Conservation (phyloP, 2,329 filamentous ascomycete genomes). For the Teratosphaeria nubilosa region DNA sequence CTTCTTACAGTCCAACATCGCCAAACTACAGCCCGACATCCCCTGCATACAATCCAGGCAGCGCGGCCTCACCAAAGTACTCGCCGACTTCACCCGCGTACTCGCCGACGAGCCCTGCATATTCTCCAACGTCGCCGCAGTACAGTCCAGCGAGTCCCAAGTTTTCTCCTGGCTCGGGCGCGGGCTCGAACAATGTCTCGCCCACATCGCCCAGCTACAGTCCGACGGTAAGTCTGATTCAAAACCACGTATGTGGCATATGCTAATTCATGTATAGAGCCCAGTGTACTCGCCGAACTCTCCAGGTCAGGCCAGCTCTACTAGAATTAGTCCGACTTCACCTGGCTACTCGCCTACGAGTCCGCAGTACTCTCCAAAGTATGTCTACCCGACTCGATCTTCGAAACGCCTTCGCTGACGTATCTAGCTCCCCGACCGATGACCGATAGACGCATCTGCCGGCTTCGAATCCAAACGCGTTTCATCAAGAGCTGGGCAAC, state of each 20-base stretch:
- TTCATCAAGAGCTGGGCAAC: not conserved
- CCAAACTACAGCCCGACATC: slow-evolving; percentile 62
- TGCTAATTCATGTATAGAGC: slow-evolving; percentile 23
- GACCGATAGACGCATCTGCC: slow-evolving; percentile 8
- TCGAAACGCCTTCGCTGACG: not conserved
- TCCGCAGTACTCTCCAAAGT: slow-evolving; percentile 39
- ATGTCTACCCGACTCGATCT: slow-evolving; percentile 20
- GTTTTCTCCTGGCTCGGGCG: slow-evolving; percentile 33
- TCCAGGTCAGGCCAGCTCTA: slow-evolving; percentile 20
- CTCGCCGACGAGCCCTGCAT: slow-evolving; percentile 48
- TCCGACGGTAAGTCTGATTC: slow-evolving; percentile 32
- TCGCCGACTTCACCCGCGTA: slow-evolving; percentile 40
- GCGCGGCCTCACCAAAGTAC: slow-evolving; percentile 42
- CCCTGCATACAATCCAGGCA: slow-evolving; percentile 27
- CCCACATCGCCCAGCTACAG: slow-evolving; percentile 38
- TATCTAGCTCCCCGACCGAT: slow-evolving; percentile 20
- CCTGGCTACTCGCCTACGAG: slow-evolving; percentile 46
- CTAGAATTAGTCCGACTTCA: slow-evolving; percentile 18
- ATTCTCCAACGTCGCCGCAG: slow-evolving; percentile 21
- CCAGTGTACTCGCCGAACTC: slow-evolving; percentile 38
- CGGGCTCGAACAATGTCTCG: slow-evolving; percentile 6
- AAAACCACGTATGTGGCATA: not conserved
- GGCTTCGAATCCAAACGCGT: not conserved
- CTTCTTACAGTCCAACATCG: slow-evolving; percentile 49
- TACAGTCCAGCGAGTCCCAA: slow-evolving; percentile 43